phyloP scores from a whole-genome alignment of 169 alveolate species.

The Babesia divergens region DNA sequence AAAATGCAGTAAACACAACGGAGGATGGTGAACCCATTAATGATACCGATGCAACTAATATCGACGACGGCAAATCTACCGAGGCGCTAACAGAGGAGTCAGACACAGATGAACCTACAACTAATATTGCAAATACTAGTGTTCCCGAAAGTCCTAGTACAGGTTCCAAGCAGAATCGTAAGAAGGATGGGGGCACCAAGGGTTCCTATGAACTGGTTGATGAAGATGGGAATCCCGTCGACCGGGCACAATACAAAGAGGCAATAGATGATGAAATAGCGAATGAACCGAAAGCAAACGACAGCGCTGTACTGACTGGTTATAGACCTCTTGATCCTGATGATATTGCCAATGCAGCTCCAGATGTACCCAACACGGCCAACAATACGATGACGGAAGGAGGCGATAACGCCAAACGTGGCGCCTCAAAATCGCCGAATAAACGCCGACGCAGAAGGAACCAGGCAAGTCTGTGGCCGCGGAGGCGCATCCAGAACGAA shows the following conservation, averaged over 20 bases:
- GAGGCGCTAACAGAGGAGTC: background rate
- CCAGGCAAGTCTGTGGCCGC: background rate
- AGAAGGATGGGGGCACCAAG: background rate
- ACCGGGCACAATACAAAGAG: background rate
- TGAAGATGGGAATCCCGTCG: conserved; percentile 12
- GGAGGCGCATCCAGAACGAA: conserved; percentile 2
- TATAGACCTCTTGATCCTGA: conserved; percentile 1
- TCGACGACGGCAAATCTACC: background rate
- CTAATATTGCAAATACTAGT: too few species aligned
- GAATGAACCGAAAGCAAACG: background rate
- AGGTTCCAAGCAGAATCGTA: too few species aligned
- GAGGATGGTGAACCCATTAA: background rate
- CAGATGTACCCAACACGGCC: background rate
- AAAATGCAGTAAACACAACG: background rate
- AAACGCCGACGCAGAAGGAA: too few species aligned
- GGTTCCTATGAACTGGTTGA: conserved; percentile 5
- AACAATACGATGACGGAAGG: background rate
- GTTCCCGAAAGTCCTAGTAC: too few species aligned
- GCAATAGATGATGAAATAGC: conserved; percentile 4
- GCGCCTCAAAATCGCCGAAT: background rate
- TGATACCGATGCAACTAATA: background rate
- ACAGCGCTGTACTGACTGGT: background rate
- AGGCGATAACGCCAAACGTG: background rate
- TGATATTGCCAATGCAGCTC: background rate
- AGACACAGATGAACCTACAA: too few species aligned